A percentile compares a stretch with the other conserved stretches of the same genome.
Evolutionary conservation across 768 basidiomycete species (phyloP).

Genomic region (Phylloporus arenicola): DNA sequence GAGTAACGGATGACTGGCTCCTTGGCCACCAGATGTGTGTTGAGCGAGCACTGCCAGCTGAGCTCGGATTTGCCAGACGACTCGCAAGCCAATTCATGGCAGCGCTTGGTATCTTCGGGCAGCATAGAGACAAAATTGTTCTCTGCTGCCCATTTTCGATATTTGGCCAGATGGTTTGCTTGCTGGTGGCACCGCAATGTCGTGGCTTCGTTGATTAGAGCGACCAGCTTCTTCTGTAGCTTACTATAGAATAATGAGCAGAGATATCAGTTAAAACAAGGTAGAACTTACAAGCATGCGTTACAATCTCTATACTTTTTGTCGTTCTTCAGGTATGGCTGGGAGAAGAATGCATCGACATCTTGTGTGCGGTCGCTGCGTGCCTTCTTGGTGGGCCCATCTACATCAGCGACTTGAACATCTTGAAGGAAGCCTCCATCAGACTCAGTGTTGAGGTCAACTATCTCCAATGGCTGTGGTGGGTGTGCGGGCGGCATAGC

Average conservation of each 20-base stretch:
- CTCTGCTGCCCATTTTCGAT: conserved; percentile 1
- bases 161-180: background rate
- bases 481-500: no score
- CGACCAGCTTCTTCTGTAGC: background rate
- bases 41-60: background rate
- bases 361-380: background rate
- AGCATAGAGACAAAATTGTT: conserved; percentile 1
- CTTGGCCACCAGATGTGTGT: background rate
- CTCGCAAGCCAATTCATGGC: background rate
- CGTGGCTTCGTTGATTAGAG: background rate
- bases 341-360: no score
- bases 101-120: background rate
- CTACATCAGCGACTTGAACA: background rate
- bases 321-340: background rate
- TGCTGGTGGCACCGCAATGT: background rate
- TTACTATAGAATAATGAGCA: background rate
- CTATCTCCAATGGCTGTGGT: no score
- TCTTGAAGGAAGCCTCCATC: background rate
- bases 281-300: background rate
- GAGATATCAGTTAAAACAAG: no score
- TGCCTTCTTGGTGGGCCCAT: background rate
- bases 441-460: no score
- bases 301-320: background rate
- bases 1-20: background rate
- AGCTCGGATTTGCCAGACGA: background rate